Conservation (phyloP, 225 moss, liverwort and hornwort genomes). For the Bryoerythrophyllum caledonicum region DNA sequence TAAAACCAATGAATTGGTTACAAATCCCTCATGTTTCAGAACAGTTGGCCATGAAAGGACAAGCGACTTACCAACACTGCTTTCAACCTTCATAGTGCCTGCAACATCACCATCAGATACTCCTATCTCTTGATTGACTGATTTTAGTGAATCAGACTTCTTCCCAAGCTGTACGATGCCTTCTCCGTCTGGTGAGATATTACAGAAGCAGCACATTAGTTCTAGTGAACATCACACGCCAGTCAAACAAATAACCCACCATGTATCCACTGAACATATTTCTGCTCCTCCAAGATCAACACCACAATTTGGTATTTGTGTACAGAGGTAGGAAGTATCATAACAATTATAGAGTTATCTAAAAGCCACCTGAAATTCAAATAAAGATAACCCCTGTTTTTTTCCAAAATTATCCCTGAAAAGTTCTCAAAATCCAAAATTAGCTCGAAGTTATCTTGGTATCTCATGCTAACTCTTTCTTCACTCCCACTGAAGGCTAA, state of each 20-base stretch:
- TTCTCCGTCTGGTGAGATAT: slow-evolving; percentile 19
- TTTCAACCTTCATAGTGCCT: slow-evolving; percentile 26
- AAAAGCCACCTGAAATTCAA: too few relatives aligned
- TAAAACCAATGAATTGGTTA: slow-evolving; percentile 8
- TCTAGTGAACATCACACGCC: background rate
- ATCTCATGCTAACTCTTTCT: too few relatives aligned
- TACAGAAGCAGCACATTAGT: background rate
- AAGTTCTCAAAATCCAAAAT: too few relatives aligned
- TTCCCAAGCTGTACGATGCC: slow-evolving; percentile 20
- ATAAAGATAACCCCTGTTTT: too few relatives aligned
- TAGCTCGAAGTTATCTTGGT: too few relatives aligned
- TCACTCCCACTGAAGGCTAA: too few relatives aligned
- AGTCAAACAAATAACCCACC: background rate
- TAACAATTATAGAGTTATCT: background rate
- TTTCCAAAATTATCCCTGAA: too few relatives aligned
- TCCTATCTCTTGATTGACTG: slow-evolving; percentile 36
- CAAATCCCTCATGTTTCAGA: background rate
- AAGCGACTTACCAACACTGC: slow-evolving; percentile 30
- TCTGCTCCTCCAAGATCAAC: background rate
- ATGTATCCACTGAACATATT: background rate
- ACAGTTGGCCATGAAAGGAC: background rate
- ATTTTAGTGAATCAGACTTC: slow-evolving; percentile 31
- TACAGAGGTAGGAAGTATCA: background rate
- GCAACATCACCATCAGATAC: slow-evolving; percentile 22
- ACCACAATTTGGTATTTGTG: background rate